A percentile compares a stretch with the other conserved stretches of the same genome.
These are phyloP conservation scores for Entonaema liquescens DNA, from an alignment of 495 filamentous ascomycete species.

Conservation along the genomic window DNA sequence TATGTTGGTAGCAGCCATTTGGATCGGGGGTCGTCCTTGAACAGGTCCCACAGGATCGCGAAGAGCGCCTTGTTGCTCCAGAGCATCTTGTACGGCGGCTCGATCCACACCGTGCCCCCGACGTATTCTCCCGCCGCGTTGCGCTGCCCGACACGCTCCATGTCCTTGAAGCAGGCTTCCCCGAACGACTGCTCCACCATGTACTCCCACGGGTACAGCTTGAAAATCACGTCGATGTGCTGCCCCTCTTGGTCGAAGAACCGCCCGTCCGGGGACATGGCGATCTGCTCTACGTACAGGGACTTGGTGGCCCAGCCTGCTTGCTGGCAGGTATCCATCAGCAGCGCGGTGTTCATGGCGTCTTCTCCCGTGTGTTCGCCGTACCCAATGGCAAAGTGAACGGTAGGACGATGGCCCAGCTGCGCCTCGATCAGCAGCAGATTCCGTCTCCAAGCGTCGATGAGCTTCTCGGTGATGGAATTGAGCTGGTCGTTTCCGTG, in stretches of 20 bases:
- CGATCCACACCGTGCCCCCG: conserved; percentile 13
- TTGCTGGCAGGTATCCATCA: conserved; percentile 18
- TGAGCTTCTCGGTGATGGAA: conserved; percentile 3
- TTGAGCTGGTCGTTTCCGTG: conserved; percentile 18
- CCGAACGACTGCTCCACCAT: conserved; percentile 5
- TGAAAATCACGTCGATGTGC: conserved; percentile 21
- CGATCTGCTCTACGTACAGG: conserved; percentile 10
- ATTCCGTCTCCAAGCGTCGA: conserved; percentile 13
- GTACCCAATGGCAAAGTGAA: conserved; percentile 9
- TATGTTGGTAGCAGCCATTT: conserved; percentile 12
- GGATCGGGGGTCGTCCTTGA: conserved; percentile 14
- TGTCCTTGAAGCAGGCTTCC: conserved; percentile 14
- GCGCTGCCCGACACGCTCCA: conserved; percentile 7
- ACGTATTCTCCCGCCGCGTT: conserved; percentile 8
- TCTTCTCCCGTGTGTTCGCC: conserved; percentile 1
- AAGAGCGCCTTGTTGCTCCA: conserved; percentile 18
- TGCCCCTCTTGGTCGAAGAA: conserved; percentile 9
- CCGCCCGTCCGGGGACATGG: not conserved
- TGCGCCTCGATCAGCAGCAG: not conserved
- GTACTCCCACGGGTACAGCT: conserved; percentile 16
- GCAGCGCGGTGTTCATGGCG: conserved; percentile 8
- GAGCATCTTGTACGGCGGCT: conserved; percentile 21
- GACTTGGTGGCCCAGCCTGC: conserved; percentile 10
- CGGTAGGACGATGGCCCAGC: not conserved
- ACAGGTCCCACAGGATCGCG: conserved; percentile 10